Conservation (phyloP, 495 filamentous ascomycete species). For the Penicillium antarcticum region DNA sequence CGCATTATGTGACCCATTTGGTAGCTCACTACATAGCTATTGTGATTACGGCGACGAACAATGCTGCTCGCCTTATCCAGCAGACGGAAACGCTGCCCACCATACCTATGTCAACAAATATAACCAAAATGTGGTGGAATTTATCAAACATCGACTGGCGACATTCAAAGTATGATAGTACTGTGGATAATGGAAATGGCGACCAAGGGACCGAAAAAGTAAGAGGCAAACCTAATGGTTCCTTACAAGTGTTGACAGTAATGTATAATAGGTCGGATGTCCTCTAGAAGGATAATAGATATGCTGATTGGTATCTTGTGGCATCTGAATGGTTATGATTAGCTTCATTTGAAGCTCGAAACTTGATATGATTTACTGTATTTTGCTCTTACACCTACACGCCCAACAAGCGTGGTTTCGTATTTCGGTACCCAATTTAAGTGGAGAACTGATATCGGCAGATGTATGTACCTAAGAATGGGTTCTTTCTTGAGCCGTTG, state of each 20-base stretch:
- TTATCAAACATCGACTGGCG: slow-evolving; percentile 10
- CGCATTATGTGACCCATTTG: slow-evolving; percentile 16
- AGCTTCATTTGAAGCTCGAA: too few relatives aligned
- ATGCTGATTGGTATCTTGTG: too few relatives aligned
- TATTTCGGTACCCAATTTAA: too few relatives aligned
- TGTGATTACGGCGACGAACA: slow-evolving; percentile 21
- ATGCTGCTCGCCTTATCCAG: slow-evolving; percentile 17
- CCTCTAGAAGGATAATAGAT: too few relatives aligned
- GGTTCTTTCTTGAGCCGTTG: too few relatives aligned
- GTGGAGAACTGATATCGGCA: too few relatives aligned
- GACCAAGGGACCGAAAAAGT: background rate
- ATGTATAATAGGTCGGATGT: background rate
- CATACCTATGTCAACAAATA: slow-evolving; percentile 18
- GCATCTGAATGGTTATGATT: too few relatives aligned
- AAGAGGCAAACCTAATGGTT: too few relatives aligned
- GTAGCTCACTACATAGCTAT: slow-evolving; percentile 17
- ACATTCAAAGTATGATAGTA: background rate
- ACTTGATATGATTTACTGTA: too few relatives aligned
- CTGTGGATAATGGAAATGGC: background rate
- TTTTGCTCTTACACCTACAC: too few relatives aligned
- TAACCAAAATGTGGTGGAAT: slow-evolving; percentile 21
- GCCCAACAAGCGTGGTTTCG: too few relatives aligned
- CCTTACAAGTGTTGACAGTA: background rate
- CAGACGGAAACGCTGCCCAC: slow-evolving; percentile 15
- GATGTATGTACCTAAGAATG: too few relatives aligned